Conservation (phyloP, 2,329 filamentous ascomycete genomes). For the Paecilomyces niveus region DNA sequence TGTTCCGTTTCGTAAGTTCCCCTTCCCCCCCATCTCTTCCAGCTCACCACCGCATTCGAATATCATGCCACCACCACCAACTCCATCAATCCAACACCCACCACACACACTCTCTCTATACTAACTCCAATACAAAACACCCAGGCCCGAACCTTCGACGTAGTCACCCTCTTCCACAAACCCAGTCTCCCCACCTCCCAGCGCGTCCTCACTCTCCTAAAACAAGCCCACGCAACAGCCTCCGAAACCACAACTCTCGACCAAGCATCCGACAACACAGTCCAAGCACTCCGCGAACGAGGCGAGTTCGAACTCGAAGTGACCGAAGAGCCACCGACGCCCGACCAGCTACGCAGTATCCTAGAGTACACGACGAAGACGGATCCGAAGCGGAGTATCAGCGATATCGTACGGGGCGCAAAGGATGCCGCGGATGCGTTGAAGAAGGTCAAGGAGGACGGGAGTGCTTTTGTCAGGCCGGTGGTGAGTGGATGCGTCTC, state of each 20-base stretch:
- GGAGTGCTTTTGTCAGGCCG: slow-evolving; percentile 63
- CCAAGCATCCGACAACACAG: slow-evolving; percentile 60
- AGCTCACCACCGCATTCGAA: not conserved
- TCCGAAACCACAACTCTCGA: slow-evolving; percentile 63
- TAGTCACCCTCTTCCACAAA: slow-evolving; percentile 94
- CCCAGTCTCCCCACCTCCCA: slow-evolving; percentile 65
- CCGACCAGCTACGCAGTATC: slow-evolving; percentile 75
- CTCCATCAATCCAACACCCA: not conserved
- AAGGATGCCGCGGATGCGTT: slow-evolving; percentile 68
- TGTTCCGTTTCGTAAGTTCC: slow-evolving; percentile 19
- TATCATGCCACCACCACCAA: not conserved
- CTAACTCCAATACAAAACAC: too few species aligned
- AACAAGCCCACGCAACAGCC: slow-evolving; percentile 68
- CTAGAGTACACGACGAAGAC: slow-evolving; percentile 64
- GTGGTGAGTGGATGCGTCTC: slow-evolving; percentile 52
- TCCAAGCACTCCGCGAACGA: slow-evolving; percentile 53
- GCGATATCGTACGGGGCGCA: slow-evolving; percentile 68
- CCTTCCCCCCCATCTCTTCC: not conserved
- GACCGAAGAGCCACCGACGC: slow-evolving; percentile 70
- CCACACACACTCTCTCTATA: too few species aligned
- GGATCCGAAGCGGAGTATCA: slow-evolving; percentile 63
- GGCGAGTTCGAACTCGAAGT: slow-evolving; percentile 81
- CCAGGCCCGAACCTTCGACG: slow-evolving; percentile 74
- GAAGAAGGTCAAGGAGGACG: slow-evolving; percentile 65
- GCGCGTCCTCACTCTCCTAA: slow-evolving; percentile 68